These are phyloP conservation scores for Alternaria metachromatica DNA, from an alignment of 2,329 filamentous ascomycete genomes.

Conservation along the genomic window DNA sequence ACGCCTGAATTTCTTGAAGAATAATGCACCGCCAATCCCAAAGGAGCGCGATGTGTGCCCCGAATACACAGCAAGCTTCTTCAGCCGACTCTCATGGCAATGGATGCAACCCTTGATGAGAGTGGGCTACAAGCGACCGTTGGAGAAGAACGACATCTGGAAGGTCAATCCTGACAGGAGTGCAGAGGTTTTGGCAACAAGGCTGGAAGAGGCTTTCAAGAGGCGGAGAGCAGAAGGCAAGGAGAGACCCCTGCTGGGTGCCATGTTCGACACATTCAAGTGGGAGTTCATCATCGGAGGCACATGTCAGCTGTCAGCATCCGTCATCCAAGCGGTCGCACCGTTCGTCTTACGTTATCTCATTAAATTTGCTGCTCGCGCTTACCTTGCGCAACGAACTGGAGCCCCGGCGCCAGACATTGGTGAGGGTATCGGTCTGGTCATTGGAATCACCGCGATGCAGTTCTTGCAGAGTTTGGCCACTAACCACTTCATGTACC, in stretches of 20 bases:
- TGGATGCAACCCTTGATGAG: slow-evolving; percentile 91
- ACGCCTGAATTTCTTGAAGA: slow-evolving; percentile 57
- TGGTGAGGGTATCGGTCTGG: slow-evolving; percentile 78
- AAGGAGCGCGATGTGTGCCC: slow-evolving; percentile 62
- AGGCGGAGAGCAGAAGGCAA: slow-evolving; percentile 69
- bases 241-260: slow-evolving; percentile 76
- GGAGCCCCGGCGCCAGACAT: slow-evolving; percentile 69
- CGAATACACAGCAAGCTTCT: slow-evolving; percentile 75
- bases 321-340: slow-evolving; percentile 76
- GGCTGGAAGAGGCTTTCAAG: slow-evolving; percentile 72
- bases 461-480: slow-evolving; percentile 81
- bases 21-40: slow-evolving; percentile 63
- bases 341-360: slow-evolving; percentile 87
- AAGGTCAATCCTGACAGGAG: slow-evolving; percentile 80
- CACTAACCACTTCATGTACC: slow-evolving; percentile 91
- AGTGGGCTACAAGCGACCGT: slow-evolving; percentile 80
- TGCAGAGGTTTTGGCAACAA: slow-evolving; percentile 71
- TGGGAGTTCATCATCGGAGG: slow-evolving; percentile 86
- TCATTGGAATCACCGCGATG: slow-evolving; percentile 84
- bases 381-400: slow-evolving; percentile 69
- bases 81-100: slow-evolving; percentile 80
- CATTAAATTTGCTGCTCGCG: slow-evolving; percentile 82
- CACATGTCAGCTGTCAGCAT: slow-evolving; percentile 74
- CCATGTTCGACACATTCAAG: slow-evolving; percentile 85
- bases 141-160: slow-evolving; percentile 89